Conservation (phyloP, 805 yeast species). For the Zygotorulaspora danielsina region DNA sequence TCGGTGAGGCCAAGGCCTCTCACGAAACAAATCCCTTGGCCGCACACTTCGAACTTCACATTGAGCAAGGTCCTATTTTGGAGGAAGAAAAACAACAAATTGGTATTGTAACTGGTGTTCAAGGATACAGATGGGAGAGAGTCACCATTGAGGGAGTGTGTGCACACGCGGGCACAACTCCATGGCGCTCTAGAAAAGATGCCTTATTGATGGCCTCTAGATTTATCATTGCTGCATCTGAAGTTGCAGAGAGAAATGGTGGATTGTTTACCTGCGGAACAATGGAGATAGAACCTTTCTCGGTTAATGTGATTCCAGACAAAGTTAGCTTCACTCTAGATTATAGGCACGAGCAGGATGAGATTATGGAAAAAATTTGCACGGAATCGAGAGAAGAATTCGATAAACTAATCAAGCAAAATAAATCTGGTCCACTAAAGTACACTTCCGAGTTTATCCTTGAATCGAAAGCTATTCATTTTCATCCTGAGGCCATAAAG, state of each 20-base stretch:
- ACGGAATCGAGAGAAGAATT: constrained; percentile 39
- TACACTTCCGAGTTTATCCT: constrained; percentile 39
- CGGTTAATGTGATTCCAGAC: constrained; percentile 62
- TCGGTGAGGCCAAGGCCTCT: constrained; percentile 46
- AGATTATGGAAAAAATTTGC: constrained; percentile 36
- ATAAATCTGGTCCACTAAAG: constrained; percentile 22
- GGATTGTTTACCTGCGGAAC: constrained; percentile 59
- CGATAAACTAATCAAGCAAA: constrained; percentile 29
- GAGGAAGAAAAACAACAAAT: constrained; percentile 50
- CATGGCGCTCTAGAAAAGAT: constrained; percentile 53
- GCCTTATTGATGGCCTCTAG: constrained; percentile 53
- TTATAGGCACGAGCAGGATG: constrained; percentile 51
- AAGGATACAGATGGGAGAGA: constrained; percentile 58
- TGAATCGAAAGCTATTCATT: constrained; percentile 49
- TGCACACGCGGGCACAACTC: constrained; percentile 71
- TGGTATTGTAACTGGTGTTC: constrained; percentile 64
- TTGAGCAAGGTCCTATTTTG: constrained; percentile 68
- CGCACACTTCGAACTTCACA: constrained; percentile 67
- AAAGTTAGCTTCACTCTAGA: constrained; percentile 55
- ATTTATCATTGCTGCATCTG: constrained; percentile 52
- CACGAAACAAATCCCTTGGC: constrained; percentile 48
- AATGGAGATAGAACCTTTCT: constrained; percentile 50
- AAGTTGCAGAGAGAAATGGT: constrained; percentile 44
- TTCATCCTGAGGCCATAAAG: constrained; percentile 45
- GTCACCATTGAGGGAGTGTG: constrained; percentile 53